phyloP scores from a whole-genome alignment of 768 basidiomycete genomes.

The Tylopilus plumbeoviolaceoides region DNA sequence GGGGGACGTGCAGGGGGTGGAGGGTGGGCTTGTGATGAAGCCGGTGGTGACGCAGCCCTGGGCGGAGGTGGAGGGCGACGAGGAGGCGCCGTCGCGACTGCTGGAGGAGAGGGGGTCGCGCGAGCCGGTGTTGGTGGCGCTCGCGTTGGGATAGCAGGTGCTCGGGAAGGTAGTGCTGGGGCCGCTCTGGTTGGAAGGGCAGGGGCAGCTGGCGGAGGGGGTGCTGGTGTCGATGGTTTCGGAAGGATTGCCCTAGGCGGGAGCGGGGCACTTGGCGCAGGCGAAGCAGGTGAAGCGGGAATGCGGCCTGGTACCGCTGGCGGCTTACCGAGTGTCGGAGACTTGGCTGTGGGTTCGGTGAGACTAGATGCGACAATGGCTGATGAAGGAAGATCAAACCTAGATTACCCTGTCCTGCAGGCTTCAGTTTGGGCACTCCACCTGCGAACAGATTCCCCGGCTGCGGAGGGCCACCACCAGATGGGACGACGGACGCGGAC shows the following conservation, averaged over 20 bases:
- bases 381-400: conserved; percentile 38
- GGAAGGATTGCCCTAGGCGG: conserved; percentile 32
- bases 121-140: conserved; percentile 42
- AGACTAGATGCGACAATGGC: not conserved
- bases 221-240: conserved; percentile 29
- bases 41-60: conserved; percentile 27
- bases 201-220: conserved; percentile 31
- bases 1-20: conserved; percentile 25
- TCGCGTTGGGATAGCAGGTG: conserved; percentile 40
- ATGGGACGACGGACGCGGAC: conserved; percentile 15
- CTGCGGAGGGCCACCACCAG: conserved; percentile 64
- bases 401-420: conserved; percentile 58
- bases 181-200: conserved; percentile 35
- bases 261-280: conserved; percentile 23
- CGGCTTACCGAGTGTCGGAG: conserved; percentile 60
- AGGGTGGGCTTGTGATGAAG: conserved; percentile 21
- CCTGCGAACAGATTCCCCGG: conserved; percentile 85
- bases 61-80: conserved; percentile 33
- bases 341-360: conserved; percentile 45
- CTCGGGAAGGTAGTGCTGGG: conserved; percentile 37
- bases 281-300: conserved; percentile 27
- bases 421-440: conserved; percentile 87
- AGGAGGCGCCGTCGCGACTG: conserved; percentile 17
- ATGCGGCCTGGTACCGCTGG: conserved; percentile 58
- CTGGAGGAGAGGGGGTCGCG: conserved; percentile 25